phyloP scores from a whole-genome alignment of 2,329 filamentous ascomycete genomes.

The Fusarium sambucinum region DNA sequence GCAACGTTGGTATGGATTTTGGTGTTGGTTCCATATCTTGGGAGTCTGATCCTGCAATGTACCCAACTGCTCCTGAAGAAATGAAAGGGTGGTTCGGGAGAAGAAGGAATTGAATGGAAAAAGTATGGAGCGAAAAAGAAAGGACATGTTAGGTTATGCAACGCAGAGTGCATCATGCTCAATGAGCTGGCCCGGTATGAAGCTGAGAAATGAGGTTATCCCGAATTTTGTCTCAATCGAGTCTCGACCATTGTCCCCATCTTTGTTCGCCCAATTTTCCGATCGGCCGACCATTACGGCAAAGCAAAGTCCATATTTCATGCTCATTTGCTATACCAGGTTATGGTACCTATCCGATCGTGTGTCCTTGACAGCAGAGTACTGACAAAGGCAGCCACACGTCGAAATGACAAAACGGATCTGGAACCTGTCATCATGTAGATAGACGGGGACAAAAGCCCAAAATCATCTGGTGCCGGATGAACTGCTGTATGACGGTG shows the following conservation, averaged over 20 bases:
- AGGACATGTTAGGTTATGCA: constrained; percentile 27
- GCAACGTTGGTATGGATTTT: constrained; percentile 19
- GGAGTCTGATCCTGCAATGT: constrained; percentile 13
- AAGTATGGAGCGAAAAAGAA: constrained; percentile 24
- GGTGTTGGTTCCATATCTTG: constrained; percentile 30
- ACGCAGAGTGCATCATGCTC: constrained; percentile 32
- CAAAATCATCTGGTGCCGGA: constrained; percentile 28
- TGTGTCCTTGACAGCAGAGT: constrained; percentile 36
- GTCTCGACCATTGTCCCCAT: constrained; percentile 20
- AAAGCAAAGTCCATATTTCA: constrained; percentile 21
- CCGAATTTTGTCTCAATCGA: constrained; percentile 28
- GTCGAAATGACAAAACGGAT: constrained; percentile 22
- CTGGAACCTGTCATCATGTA: constrained; percentile 43
- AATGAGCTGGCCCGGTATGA: constrained; percentile 31
- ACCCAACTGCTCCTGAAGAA: constrained; percentile 32
- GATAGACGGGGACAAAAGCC: constrained; percentile 11
- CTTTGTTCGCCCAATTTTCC: constrained; percentile 14
- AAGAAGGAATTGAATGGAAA: constrained; percentile 8
- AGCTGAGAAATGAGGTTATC: constrained; percentile 33
- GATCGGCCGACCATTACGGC: constrained; percentile 16
- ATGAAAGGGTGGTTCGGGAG: not conserved
- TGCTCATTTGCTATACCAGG: constrained; percentile 18
- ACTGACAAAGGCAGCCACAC: constrained; percentile 22
- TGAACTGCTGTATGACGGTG: constrained; percentile 36
- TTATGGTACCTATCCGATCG: constrained; percentile 14